Conservation (phyloP, 805 yeast species). For the Candida boleticola region DNA sequence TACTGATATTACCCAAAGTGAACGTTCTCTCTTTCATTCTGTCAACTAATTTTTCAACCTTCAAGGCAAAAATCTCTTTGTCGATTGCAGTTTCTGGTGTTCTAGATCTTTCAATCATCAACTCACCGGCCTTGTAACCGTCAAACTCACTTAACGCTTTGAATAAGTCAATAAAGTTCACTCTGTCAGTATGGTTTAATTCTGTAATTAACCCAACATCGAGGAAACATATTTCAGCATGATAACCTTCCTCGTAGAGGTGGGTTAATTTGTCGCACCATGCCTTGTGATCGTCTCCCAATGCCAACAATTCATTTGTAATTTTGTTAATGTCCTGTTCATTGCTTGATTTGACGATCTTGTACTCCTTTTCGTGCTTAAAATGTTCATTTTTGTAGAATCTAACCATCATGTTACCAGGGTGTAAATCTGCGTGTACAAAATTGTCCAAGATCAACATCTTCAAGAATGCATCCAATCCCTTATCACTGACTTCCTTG, state of each 20-base stretch:
- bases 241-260: conserved; percentile 57
- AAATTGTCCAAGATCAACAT: conserved; percentile 93
- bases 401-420: conserved; percentile 87
- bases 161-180: conserved; percentile 86
- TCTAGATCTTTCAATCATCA: conserved; percentile 91
- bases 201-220: conserved; percentile 96
- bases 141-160: conserved; percentile 87
- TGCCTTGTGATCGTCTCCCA: conserved; percentile 33
- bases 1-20: conserved; percentile 85
- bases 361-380: conserved; percentile 42
- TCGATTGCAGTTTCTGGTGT: conserved; percentile 92
- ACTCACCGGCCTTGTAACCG: conserved; percentile 91
- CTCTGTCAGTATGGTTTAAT: conserved; percentile 69
- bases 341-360: conserved; percentile 39
- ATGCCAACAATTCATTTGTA: conserved; percentile 36
- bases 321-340: conserved; percentile 47
- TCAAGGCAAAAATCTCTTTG: conserved; percentile 79
- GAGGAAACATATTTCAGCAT: conserved; percentile 84
- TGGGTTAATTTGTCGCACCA: conserved; percentile 48
- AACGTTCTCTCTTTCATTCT: conserved; percentile 85
- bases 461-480: conserved; percentile 86
- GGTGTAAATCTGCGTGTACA: conserved; percentile 95
- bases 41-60: conserved; percentile 80
- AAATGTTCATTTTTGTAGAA: conserved; percentile 52
- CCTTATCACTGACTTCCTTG: conserved; percentile 70